Percentiles rank a stretch among this genome's conserved stretches.
These are phyloP conservation scores for Talaromyces borbonicus DNA, from an alignment of 495 filamentous ascomycete genomes.

Conservation along the genomic window DNA sequence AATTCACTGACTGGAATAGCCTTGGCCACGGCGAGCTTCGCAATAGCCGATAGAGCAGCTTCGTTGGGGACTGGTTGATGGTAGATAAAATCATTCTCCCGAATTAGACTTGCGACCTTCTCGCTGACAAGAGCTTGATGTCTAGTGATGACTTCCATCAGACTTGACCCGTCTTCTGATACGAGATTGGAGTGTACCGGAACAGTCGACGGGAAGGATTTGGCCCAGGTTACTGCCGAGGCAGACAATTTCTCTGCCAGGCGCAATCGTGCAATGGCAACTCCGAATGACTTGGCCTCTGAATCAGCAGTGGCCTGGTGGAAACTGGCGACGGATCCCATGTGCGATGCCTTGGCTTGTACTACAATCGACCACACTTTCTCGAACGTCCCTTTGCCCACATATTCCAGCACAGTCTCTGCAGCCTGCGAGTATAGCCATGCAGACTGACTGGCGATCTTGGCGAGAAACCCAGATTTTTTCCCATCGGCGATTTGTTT, in stretches of 20 bases:
- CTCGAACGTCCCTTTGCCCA: constrained; percentile 84
- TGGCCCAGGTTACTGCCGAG: constrained; percentile 68
- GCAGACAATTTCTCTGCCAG: constrained; percentile 65
- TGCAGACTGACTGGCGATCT: constrained; percentile 81
- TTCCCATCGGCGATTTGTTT: constrained; percentile 91
- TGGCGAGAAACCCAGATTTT: constrained; percentile 86
- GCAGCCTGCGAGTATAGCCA: constrained; percentile 79
- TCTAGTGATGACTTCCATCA: constrained; percentile 74
- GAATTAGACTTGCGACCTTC: constrained; percentile 60
- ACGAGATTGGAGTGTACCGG: constrained; percentile 75
- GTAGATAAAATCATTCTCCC: constrained; percentile 98
- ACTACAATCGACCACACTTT: constrained; percentile 83
- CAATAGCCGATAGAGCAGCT: constrained; percentile 64
- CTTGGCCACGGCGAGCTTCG: constrained; percentile 94
- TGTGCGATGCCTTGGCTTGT: constrained; percentile 79
- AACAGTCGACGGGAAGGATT: constrained; percentile 68
- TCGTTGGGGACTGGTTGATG: constrained; percentile 86
- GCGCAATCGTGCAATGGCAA: constrained; percentile 75
- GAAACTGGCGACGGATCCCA: constrained; percentile 82
- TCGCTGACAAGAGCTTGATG: constrained; percentile 75
- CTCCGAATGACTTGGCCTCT: constrained; percentile 77
- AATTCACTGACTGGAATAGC: constrained; percentile 94
- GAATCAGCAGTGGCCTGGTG: constrained; percentile 89
- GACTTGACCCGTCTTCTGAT: constrained; percentile 59
- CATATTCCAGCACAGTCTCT: constrained; percentile 88